A percentile compares a stretch with the other conserved stretches of the same genome.
These are phyloP conservation scores for Tetrapisispora fleetii DNA, from an alignment of 805 yeast species.

Conservation along the genomic window DNA sequence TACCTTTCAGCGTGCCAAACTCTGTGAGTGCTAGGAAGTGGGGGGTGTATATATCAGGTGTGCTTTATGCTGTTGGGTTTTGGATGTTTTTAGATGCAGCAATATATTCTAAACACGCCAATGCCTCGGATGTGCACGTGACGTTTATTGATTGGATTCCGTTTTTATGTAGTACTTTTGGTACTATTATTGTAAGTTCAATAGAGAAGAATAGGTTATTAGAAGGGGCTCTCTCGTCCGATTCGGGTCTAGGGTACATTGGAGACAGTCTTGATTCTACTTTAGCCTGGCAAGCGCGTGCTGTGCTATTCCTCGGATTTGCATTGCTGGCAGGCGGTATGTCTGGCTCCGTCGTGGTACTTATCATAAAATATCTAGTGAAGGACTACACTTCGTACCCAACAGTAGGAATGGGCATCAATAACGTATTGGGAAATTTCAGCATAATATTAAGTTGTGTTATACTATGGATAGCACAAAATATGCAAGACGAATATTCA, in stretches of 20 bases:
- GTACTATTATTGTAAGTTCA: constrained; percentile 65
- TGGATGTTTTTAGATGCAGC: constrained; percentile 89
- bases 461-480: constrained; percentile 86
- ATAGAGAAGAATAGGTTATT: constrained; percentile 35
- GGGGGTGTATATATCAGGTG: constrained; percentile 73
- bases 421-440: constrained; percentile 72
- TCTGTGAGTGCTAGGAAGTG: constrained; percentile 58
- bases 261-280: constrained; percentile 33
- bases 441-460: constrained; percentile 83
- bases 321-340: constrained; percentile 88
- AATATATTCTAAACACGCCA: constrained; percentile 70
- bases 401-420: constrained; percentile 87
- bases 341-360: constrained; percentile 83
- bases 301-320: constrained; percentile 84
- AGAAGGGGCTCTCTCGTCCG: constrained; percentile 32
- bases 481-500: constrained; percentile 91
- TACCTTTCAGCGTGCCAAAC: constrained; percentile 58
- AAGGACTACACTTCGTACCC: constrained; percentile 70
- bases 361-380: constrained; percentile 73
- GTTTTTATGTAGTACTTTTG: constrained; percentile 74
- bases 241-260: constrained; percentile 23
- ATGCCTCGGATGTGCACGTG: constrained; percentile 80
- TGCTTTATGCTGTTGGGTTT: constrained; percentile 73
- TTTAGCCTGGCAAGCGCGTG: constrained; percentile 89
- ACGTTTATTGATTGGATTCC: constrained; percentile 96